Evolutionary conservation across 2,329 filamentous ascomycete genomes (phyloP), one percentile per base, ranked within the genome.

Genomic region (Didymellaceae sp.): DNA sequence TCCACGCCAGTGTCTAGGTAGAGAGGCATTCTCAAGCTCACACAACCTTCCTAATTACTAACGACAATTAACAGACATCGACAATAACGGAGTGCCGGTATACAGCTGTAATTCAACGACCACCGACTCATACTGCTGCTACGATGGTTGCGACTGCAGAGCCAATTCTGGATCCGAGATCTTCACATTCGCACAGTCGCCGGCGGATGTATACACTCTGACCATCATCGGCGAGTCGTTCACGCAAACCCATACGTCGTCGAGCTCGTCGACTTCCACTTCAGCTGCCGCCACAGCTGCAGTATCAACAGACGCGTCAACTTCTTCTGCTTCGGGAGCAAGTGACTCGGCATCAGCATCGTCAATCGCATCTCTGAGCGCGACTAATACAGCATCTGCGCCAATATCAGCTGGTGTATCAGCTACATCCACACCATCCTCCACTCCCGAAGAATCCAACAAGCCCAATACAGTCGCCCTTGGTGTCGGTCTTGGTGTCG

Each of bases 221-320:
- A 68, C 65, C 4, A 64, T 68, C 32, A 66, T 68, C 42, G 60
- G 62, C 14, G 61, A 67, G 45, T 42, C 37, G 5, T 66, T 49
- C 33, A 62, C 60, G 2, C 54, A 65, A 20, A 67, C 61, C 7
- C 59, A 54, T 33, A 55, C 47, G 2, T 55, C 56, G 4, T 45
- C 48, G 1, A 16, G 48, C 25, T 44, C 54, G 11, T 33, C 49
- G 3, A 40, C 45, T n/a, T n/a, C 49, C 8, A 21, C 32, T 2
- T 6, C 32, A 17, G n/a, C 32, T 3, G 13, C 9, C 17, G n/a
- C 45, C 8, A 30, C 54, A 3, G 25, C 14, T 17, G 45, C 39
- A 17, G 21, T 45, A 26, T 40, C n/a, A n/a, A n/a, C n/a, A n/a
- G n/a, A n/a, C n/a, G n/a, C n/a, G n/a, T n/a, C n/a, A n/a, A n/a